Evolutionary conservation across 371 early-diverging fungal species (phyloP).

Genomic region (Apophysomyces elegans): DNA sequence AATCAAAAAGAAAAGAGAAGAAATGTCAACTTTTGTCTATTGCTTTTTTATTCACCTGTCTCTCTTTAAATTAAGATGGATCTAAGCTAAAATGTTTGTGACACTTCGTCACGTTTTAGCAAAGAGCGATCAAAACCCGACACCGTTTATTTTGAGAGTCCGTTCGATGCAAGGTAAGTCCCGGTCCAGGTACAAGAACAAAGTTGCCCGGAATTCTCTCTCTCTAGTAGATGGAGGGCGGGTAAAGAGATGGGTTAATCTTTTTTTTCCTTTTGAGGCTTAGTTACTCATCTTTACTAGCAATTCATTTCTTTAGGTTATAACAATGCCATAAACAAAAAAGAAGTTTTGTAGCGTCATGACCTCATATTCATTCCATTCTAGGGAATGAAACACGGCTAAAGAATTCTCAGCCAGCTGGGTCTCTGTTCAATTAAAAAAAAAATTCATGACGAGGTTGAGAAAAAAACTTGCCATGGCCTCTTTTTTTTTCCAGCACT

Average conservation of each 20-base stretch:
- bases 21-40: not conserved
- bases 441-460: not conserved
- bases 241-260: too few relatives aligned
- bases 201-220: not conserved
- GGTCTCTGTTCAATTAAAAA: constrained; percentile 5
- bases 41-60: constrained; percentile 1
- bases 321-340: not conserved
- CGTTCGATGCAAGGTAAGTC: not conserved
- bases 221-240: too few relatives aligned
- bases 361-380: not conserved
- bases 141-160: constrained; percentile 6
- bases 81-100: constrained; percentile 6
- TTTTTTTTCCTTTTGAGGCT: too few relatives aligned
- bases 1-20: constrained; percentile 11
- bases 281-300: too few relatives aligned
- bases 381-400: constrained; percentile 7
- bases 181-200: not conserved
- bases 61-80: constrained; percentile 14
- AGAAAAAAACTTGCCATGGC: constrained; percentile 2
- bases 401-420: not conserved
- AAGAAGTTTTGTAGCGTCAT: not conserved
- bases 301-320: too few relatives aligned
- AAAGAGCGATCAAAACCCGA: constrained; percentile 2
- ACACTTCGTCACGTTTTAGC: constrained; percentile 8
- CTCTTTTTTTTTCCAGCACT: not conserved